Percentiles rank a stretch among this genome's conserved stretches.
These are phyloP conservation scores for Theobroma cacao DNA, from an alignment of 345 rosid genomes.

Conservation along the genomic window DNA sequence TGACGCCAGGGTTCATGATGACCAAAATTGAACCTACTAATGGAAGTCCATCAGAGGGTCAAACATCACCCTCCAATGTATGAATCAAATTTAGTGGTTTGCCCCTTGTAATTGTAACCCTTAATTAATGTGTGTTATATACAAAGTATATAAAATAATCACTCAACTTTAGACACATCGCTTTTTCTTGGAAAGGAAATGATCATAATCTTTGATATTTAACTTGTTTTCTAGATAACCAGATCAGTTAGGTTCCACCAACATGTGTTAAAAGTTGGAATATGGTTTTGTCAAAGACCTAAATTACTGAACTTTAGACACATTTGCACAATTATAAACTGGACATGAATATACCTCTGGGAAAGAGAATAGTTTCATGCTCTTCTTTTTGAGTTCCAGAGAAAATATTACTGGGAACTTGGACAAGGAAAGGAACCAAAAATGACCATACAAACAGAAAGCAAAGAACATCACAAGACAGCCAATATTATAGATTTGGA, in stretches of 20 bases:
- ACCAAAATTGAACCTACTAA: slow-evolving; percentile 33
- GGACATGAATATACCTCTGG: not conserved
- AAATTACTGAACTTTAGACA: too few species aligned
- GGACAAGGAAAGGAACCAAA: not conserved
- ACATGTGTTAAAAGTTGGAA: not conserved
- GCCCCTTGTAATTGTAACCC: not conserved
- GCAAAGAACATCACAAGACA: not conserved
- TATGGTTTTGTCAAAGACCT: not conserved
- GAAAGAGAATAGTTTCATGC: not conserved
- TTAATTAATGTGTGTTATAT: not conserved
- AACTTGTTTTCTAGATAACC: not conserved
- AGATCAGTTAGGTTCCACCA: not conserved
- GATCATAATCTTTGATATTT: too few species aligned
- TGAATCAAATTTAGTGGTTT: not conserved
- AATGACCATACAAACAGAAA: not conserved
- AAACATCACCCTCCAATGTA: not conserved
- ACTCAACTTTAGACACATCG: not conserved
- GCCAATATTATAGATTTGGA: not conserved
- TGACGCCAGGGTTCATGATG: slow-evolving; percentile 11
- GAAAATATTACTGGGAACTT: not conserved
- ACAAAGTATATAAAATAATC: not conserved
- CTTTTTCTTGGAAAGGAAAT: not conserved
- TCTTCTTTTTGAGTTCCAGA: not conserved
- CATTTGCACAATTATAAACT: not conserved
- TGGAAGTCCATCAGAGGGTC: slow-evolving; percentile 4